Base-by-base conservation (phyloP, 2,329 filamentous ascomycete species). In the Emergomyces pasteurianus region DNA sequence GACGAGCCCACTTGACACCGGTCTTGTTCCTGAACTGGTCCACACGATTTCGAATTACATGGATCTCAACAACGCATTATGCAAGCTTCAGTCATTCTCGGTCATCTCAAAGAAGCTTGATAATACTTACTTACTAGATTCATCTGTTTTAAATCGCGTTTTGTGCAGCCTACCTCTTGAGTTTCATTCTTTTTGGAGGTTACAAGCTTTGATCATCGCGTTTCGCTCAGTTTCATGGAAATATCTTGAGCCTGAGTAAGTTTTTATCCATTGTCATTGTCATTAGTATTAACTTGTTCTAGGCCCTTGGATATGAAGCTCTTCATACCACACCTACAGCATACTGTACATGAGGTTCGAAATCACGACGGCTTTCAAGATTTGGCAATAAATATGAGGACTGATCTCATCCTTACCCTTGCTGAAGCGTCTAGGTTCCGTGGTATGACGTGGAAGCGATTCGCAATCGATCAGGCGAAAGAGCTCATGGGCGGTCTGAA, bases 391-490 rank as follows among this genome's bases (percentile, higher is more conserved):
- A 36, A 58, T 49, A 46, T 46, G 10, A 58, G 56, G 56, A 58
- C 23, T 14, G 56, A 58, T 47, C 38, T 58, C 31, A 49, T 49
- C 42, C 56, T 58, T 36, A 58, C 56, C 31, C 56, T 58, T 47
- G 42, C 40, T 58, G 56, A 58, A 26, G 56, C 56, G 21, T 58
- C 56, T 58, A 58, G 56, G 42, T 58, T 47, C 38, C 56, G 40
- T 47, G 56, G 28, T 58, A 58, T 58, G 56, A 10, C 12, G 21
- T 58, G 56, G 56, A 58, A 58, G 56, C 56, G 40, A 58, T 58
- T 49, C 14, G 56, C 40, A 49, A 58, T 58, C 40, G 28, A 58
- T 36, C 56, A 58, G 49, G 56, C 56, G n/a, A 58, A 58, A 47
- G 56, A 58, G 42, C n/a, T 49, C 40, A 34, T 49, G 23, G 6